Base-by-base conservation (phyloP, 2,329 filamentous ascomycete genomes). In the Trichoderma sp. region DNA sequence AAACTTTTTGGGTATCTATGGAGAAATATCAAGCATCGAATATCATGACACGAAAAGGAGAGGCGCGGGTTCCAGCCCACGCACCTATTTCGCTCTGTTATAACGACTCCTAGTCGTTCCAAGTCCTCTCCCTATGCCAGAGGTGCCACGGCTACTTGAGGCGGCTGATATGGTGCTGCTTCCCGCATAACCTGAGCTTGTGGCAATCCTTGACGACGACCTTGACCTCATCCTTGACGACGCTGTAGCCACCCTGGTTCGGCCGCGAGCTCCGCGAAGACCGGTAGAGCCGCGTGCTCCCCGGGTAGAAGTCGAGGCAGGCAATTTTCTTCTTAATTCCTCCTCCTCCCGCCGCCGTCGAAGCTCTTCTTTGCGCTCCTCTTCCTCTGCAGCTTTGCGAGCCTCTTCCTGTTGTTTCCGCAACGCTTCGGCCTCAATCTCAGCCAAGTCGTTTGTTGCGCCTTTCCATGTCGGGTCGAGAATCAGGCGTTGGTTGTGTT, bases 401-500 rank as follows among this genome's bases (percentile, higher is more conserved):
- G 97, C 92, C 2, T 90, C 92, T 59, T 92, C 93, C 76, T 94
- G 91, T 78, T 93, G 92, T 77, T 89, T 90, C 73, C 91, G 84
- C 13, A 90, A 80, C 3, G 90, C 90, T 79, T 98, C 95, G 68
- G 90, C 91, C 81, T 98, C 95, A 70, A 94, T 88, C 73, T 97
- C 94, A n/a, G 89, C 86, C 50, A 97, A 82, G 82, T 99, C 96
- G 78, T 95, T 90, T 5, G 90, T 93, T 32, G 95, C 93, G 71
- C 96, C 96, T 78, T 95, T 92, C 94, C 95, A 99, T 72, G 90
- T 86, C 2, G 94, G 93, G 78, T 97, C 92, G 59, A 98, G 86
- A 58, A 99, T 91, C 65, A 99, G 85, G 28, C 96, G 91, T 81
- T 98, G 95, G 79, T 97, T 98, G 82, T 99, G 96, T 82, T 99